phyloP scores from a whole-genome alignment of 331 rosid species.

The Erythrophleum ivorense region DNA sequence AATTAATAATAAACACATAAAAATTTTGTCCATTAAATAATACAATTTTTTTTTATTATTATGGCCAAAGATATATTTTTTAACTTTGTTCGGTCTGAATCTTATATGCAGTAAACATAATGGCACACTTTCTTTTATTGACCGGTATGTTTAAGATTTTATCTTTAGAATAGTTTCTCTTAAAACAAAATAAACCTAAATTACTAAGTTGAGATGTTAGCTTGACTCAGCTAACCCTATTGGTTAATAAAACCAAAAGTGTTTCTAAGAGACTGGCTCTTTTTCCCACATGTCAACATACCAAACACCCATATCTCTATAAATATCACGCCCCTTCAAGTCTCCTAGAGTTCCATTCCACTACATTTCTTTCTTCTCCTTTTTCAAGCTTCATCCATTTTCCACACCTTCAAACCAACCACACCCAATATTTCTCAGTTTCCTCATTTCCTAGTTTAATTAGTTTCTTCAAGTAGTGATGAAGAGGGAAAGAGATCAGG shows the following conservation, averaged over 20 bases:
- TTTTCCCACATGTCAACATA: background rate
- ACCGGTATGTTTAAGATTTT: too few species aligned
- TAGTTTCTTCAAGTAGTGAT: background rate
- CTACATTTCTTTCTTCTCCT: background rate
- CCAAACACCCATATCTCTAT: background rate
- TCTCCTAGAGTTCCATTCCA: background rate
- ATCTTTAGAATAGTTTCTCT: too few species aligned
- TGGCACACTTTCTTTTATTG: too few species aligned
- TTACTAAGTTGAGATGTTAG: background rate
- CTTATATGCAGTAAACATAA: too few species aligned
- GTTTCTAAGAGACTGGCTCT: background rate
- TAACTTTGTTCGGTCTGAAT: too few species aligned
- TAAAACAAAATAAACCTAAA: background rate
- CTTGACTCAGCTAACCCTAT: background rate
- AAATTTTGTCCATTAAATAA: too few species aligned
- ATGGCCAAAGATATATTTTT: too few species aligned
- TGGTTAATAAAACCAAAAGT: too few species aligned
- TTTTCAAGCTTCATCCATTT: background rate
- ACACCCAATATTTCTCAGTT: background rate
- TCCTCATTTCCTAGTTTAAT: background rate
- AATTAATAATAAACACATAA: too few species aligned
- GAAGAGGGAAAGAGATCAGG: conserved; percentile 1
- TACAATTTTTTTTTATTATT: too few species aligned
- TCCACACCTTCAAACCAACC: too few species aligned
- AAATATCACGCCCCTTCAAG: background rate